Evolutionary conservation across 805 yeast genomes (phyloP).

Genomic region (Trichomonascus vanleenenianus): DNA sequence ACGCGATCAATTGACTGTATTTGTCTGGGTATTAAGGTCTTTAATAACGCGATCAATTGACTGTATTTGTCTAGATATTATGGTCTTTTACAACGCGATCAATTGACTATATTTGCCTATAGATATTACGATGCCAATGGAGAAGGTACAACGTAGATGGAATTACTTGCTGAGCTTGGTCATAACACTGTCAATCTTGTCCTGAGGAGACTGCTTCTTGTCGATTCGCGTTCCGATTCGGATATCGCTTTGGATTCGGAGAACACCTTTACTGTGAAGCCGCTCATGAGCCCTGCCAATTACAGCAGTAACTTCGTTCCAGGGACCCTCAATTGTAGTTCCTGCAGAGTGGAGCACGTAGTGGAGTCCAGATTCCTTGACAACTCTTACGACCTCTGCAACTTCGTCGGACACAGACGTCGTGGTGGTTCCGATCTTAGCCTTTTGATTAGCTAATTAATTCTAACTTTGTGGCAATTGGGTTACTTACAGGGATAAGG

Average conservation of each 20-base stretch:
- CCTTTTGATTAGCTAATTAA: not conserved
- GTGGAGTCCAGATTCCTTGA: conserved; percentile 53
- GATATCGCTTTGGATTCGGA: conserved; percentile 78
- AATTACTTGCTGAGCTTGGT: too few relatives aligned
- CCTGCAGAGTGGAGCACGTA: conserved; percentile 86
- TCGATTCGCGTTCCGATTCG: conserved; percentile 80
- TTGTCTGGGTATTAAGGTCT: not conserved
- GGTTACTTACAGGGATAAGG: conserved; percentile 58
- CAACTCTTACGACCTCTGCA: conserved; percentile 57
- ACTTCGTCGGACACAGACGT: conserved; percentile 80
- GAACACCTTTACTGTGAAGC: conserved; percentile 63
- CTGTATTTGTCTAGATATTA: too few relatives aligned
- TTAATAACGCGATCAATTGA: too few relatives aligned
- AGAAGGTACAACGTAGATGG: too few relatives aligned
- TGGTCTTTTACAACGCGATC: too few relatives aligned
- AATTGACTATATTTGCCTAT: too few relatives aligned
- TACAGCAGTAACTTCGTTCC: conserved; percentile 76
- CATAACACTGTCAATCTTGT: conserved; percentile 56
- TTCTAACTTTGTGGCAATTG: conserved; percentile 10
- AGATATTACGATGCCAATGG: too few relatives aligned
- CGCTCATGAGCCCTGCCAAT: conserved; percentile 72
- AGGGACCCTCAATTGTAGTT: conserved; percentile 86
- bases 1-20: too few relatives aligned
- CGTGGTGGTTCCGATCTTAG: conserved; percentile 63
- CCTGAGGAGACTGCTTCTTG: conserved; percentile 62